Base-by-base conservation (phyloP, 2,329 filamentous ascomycete species). In the Ophiostoma novo-ulmi region DNA sequence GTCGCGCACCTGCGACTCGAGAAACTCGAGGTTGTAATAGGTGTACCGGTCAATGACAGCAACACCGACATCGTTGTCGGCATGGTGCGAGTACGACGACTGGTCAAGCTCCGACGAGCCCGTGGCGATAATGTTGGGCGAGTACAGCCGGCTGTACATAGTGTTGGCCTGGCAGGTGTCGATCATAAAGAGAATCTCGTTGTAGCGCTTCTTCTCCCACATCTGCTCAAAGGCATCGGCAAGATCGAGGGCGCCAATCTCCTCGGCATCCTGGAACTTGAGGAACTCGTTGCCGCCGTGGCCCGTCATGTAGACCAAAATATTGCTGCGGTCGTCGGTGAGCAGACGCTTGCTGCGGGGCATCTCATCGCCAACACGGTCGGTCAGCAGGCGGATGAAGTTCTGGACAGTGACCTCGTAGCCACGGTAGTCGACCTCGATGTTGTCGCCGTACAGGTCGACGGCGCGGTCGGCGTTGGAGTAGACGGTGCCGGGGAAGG, bases 141-240 rank as follows among this genome's bases (percentile, higher is more conserved):
- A 97, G 83, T 99, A 99, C 77, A 99, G 92, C 76, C 97, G 94
- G 78, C 90, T 94, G 82, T 97, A 99, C 93, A 99, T 97, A 41
- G 95, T 99, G 80, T 99, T 99, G 70, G 95, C 95, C 82, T 99
- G 95, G 82, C 95, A 99, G 0, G 95, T 99, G 80, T 99, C 95
- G 81, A 99, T 99, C 95, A 99, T 99, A 84, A 99, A 99, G 71
- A 99, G 87, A 75, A 99, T 89, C 81, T 99, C 95, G 79, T 98
- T 92, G 80, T 98, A 99, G 78, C 95, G 90, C 83, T 96, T 96
- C 88, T 99, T 99, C 85, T 99, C 95, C 92, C 94, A 97, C 95
- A 99, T 99, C 83, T 99, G 94, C 80, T 96, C 93, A 79, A 99
- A 98, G 0, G 95, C 95, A 80, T 99, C 93, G 5, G 96, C 95